A percentile compares a stretch with the other conserved stretches of the same genome.
phyloP scores from a whole-genome alignment of 495 filamentous ascomycete genomes.

The Trichoderma gamsii region DNA sequence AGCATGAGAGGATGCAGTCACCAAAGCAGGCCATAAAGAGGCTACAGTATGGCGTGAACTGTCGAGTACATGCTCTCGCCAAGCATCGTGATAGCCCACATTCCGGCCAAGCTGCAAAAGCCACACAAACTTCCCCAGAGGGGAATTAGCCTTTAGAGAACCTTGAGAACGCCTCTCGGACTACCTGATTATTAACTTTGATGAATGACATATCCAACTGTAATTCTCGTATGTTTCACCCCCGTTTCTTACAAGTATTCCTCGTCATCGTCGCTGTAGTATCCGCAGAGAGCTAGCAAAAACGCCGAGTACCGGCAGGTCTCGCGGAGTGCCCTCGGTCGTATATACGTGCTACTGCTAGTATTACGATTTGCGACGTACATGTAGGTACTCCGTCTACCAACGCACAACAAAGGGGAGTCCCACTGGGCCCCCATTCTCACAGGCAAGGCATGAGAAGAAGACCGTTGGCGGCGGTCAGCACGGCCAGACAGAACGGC shows the following conservation, averaged over 20 bases:
- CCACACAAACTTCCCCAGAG: background rate
- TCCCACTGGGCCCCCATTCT: background rate
- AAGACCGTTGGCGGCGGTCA: background rate
- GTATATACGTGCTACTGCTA: constrained; percentile 7
- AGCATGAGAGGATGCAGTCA: background rate
- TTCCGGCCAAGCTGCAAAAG: background rate
- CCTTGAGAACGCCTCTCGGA: background rate
- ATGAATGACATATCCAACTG: background rate
- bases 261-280: background rate
- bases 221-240: background rate
- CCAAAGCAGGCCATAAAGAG: background rate
- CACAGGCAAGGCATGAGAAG: background rate
- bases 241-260: background rate
- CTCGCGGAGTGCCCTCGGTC: constrained; percentile 10
- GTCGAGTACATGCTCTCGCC: background rate
- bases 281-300: background rate
- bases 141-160: background rate
- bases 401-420: constrained; percentile 11
- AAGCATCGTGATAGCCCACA: background rate
- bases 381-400: background rate
- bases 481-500: background rate
- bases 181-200: background rate
- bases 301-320: background rate
- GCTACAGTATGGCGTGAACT: too few species aligned
- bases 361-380: background rate